A percentile compares a stretch with the other conserved stretches of the same genome.
These are phyloP conservation scores for Vanderwaltozyma tropicalis DNA, from an alignment of 805 yeast genomes.

Conservation along the genomic window DNA sequence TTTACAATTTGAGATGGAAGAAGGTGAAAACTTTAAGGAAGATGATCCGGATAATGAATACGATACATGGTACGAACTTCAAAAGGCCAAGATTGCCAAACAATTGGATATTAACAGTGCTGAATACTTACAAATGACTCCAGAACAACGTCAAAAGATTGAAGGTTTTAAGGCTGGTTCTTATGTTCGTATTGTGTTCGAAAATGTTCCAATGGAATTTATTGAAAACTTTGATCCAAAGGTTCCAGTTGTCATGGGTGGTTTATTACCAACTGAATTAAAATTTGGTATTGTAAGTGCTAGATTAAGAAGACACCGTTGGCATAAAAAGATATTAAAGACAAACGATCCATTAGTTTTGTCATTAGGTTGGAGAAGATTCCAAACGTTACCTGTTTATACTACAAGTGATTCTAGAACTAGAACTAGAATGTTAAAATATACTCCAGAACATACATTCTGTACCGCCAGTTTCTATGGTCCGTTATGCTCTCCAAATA, in stretches of 20 bases:
- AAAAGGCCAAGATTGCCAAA: slow-evolving; percentile 93
- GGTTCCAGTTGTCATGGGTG: slow-evolving; percentile 84
- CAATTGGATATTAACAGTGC: slow-evolving; percentile 89
- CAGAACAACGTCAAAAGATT: slow-evolving; percentile 62
- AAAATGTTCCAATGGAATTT: slow-evolving; percentile 79
- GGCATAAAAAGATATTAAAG: slow-evolving; percentile 95
- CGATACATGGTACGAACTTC: slow-evolving; percentile 96
- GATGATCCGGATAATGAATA: slow-evolving; percentile 78
- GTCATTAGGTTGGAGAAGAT: slow-evolving; percentile 96
- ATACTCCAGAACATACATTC: slow-evolving; percentile 96
- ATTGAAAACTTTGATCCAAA: slow-evolving; percentile 76
- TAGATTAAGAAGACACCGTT: slow-evolving; percentile 92
- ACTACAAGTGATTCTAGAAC: slow-evolving; percentile 97
- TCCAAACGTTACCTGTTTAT: slow-evolving; percentile 91
- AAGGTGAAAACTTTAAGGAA: slow-evolving; percentile 59
- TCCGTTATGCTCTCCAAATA: slow-evolving; percentile 93
- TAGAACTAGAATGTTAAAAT: slow-evolving; percentile 93
- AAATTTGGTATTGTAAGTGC: slow-evolving; percentile 89
- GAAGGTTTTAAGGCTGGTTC: slow-evolving; percentile 94
- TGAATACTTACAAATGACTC: slow-evolving; percentile 63
- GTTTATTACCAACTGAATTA: slow-evolving; percentile 80
- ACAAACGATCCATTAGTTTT: slow-evolving; percentile 90
- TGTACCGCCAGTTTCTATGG: slow-evolving; percentile 95
- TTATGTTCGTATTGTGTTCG: slow-evolving; percentile 82
- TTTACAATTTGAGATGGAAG: slow-evolving; percentile 69